Percentiles rank a stretch among this genome's conserved stretches.
Evolutionary conservation across 2,329 filamentous ascomycete species (phyloP).

Genomic region (Fulvia fulva): DNA sequence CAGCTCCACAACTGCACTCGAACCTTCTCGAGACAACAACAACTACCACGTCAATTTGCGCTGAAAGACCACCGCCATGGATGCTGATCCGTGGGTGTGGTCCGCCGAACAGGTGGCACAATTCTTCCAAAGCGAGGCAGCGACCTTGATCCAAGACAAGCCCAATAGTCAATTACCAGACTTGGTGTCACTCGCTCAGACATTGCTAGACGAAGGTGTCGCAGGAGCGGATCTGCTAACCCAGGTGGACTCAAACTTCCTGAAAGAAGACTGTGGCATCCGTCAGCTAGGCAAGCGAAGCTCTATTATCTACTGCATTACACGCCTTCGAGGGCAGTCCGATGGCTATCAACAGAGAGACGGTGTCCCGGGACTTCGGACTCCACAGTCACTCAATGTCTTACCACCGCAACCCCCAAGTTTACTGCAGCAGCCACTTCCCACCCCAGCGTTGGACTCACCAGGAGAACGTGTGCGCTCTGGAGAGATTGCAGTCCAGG

Average conservation of each 20-base stretch:
- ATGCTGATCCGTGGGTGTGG: constrained; percentile 71
- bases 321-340: constrained; percentile 42
- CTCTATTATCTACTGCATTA: constrained; percentile 56
- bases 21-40: constrained; percentile 6
- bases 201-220: constrained; percentile 59
- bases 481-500: constrained; percentile 28
- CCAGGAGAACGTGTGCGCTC: constrained; percentile 19
- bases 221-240: constrained; percentile 62
- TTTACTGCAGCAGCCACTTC: background rate
- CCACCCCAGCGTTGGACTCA: constrained; percentile 7
- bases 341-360: background rate
- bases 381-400: constrained; percentile 10
- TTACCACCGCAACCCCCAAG: background rate
- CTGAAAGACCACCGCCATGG: constrained; percentile 22
- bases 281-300: constrained; percentile 55
- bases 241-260: constrained; percentile 46
- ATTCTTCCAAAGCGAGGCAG: constrained; percentile 55
- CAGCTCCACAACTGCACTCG: background rate
- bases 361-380: constrained; percentile 6
- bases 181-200: constrained; percentile 48
- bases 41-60: background rate
- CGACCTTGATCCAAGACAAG: constrained; percentile 23
- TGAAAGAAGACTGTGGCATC: constrained; percentile 57
- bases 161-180: constrained; percentile 48
- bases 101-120: constrained; percentile 61